Conservation (phyloP, 2,329 filamentous ascomycete genomes). For the Penicillium sp. region DNA sequence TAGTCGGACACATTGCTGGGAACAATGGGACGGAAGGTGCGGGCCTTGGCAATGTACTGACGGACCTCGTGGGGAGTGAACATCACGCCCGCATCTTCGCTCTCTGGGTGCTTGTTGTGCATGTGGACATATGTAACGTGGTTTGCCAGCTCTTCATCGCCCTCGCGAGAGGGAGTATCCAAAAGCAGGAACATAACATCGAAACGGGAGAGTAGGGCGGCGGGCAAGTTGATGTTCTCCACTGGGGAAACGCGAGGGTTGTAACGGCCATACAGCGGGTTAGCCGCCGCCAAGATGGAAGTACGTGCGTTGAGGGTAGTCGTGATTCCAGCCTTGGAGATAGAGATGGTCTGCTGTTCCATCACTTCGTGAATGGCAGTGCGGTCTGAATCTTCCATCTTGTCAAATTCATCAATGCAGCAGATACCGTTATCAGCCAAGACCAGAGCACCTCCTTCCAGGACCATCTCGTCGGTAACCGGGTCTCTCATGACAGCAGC, state of each 20-base stretch:
- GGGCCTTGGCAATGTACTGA: constrained; percentile 91
- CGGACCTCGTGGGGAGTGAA: constrained; percentile 93
- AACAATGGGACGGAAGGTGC: constrained; percentile 83
- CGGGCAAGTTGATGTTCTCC: constrained; percentile 99
- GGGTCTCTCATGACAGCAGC: constrained; percentile 80
- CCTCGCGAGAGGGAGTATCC: constrained; percentile 86
- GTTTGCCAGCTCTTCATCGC: constrained; percentile 88
- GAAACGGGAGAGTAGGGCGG: constrained; percentile 93
- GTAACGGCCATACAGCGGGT: constrained; percentile 96
- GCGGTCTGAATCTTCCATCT: constrained; percentile 78
- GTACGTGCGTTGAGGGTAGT: constrained; percentile 96
- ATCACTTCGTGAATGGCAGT: constrained; percentile 86
- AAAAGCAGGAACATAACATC: constrained; percentile 96
- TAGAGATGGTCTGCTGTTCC: constrained; percentile 84
- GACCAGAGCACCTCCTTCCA: constrained; percentile 78
- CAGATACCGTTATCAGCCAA: constrained; percentile 80
- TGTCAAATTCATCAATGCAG: constrained; percentile 84
- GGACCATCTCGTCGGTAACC: constrained; percentile 75
- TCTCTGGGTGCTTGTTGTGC: constrained; percentile 88
- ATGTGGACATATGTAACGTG: constrained; percentile 98
- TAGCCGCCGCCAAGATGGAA: constrained; percentile 92
- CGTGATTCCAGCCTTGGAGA: constrained; percentile 90
- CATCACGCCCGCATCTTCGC: constrained; percentile 67
- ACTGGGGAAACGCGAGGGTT: constrained; percentile 96
- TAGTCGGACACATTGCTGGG: constrained; percentile 88